Conservation (phyloP, 805 yeast genomes). For the Nadsonia fulvescens region DNA sequence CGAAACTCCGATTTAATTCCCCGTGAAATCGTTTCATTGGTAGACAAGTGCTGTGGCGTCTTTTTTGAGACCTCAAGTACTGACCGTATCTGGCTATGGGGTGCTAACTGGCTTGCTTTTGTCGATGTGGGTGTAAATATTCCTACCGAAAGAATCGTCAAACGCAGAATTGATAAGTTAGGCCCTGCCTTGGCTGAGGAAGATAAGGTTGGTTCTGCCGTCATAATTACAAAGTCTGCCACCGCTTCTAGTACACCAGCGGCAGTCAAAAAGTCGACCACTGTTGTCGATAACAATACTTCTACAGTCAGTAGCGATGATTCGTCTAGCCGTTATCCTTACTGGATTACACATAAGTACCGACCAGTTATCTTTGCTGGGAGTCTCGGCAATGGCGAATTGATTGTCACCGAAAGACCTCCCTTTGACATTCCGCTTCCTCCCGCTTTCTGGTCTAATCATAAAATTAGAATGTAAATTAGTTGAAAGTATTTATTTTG, state of each 20-base stretch:
- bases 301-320: no score
- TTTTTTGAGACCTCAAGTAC: constrained; percentile 29
- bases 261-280: constrained; percentile 10
- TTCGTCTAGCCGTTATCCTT: constrained; percentile 26
- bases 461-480: constrained; percentile 10
- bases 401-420: constrained; percentile 67
- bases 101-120: constrained; percentile 63
- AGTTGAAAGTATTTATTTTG: no score
- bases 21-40: constrained; percentile 32
- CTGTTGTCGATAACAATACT: no score
- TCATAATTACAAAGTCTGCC: no score
- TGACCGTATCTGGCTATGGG: constrained; percentile 65
- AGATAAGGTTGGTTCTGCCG: no score
- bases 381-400: constrained; percentile 32
- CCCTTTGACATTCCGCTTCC: constrained; percentile 27
- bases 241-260: constrained; percentile 19
- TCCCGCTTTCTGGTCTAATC: constrained; percentile 22
- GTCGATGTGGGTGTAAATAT: constrained; percentile 46
- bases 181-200: constrained; percentile 28
- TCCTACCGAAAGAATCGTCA: constrained; percentile 24
- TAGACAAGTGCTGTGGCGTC: constrained; percentile 58
- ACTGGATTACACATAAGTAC: constrained; percentile 63
- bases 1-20: constrained; percentile 64
- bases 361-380: constrained; percentile 51
- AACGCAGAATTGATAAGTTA: constrained; percentile 27